Conservation (phyloP, 2,329 filamentous ascomycete species). For the Cercospora brassicicola region DNA sequence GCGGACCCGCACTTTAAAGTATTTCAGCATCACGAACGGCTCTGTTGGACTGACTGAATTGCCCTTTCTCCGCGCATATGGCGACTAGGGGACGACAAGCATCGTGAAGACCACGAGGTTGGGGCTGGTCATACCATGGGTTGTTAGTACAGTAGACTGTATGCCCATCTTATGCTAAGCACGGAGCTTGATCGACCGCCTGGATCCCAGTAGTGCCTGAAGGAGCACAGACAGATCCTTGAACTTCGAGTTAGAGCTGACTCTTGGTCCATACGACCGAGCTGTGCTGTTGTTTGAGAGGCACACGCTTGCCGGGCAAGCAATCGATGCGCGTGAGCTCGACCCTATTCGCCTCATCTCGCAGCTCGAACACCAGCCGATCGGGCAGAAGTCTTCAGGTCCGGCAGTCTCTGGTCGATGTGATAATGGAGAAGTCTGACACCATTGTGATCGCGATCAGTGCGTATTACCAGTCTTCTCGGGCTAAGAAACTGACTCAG, state of each 20-base stretch:
- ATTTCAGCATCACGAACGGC: not conserved
- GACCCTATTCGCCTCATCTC: not conserved
- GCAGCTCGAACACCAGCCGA: not conserved
- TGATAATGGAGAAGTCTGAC: not conserved
- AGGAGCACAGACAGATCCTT: not conserved
- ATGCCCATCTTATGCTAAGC: not conserved
- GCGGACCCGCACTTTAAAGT: not conserved
- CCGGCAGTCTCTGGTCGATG: not conserved
- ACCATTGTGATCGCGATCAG: not conserved
- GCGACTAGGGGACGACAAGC: not conserved
- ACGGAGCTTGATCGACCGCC: not conserved
- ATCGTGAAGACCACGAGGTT: not conserved
- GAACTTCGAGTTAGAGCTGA: not conserved
- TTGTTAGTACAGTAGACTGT: not conserved
- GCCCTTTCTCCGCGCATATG: not conserved
- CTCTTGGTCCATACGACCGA: not conserved
- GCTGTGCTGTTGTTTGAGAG: not conserved
- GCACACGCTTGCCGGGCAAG: not conserved
- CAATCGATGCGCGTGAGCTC: not conserved
- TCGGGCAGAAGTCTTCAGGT: not conserved
- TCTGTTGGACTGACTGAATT: not conserved
- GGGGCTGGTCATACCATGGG: not conserved
- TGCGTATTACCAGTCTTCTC: not conserved
- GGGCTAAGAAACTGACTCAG: not conserved
- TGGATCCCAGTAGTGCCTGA: not conserved